Base-by-base conservation (phyloP, 441 rosid species). In the Corymbia citriodora region DNA sequence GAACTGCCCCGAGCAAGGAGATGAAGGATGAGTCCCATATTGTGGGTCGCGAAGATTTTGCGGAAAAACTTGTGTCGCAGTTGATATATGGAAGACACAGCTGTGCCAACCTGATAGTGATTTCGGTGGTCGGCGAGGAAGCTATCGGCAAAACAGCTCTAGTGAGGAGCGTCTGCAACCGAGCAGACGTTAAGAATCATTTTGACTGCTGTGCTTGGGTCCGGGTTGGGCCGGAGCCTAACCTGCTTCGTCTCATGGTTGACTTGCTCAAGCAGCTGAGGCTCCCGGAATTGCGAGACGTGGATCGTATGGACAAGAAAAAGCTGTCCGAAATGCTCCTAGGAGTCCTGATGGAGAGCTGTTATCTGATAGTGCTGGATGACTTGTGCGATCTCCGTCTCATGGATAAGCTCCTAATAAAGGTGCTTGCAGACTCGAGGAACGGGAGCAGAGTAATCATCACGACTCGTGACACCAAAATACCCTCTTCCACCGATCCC, bases 71-170 rank as follows among this genome's bases (percentile, higher is more conserved):
- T 0, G 31, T 25, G 54, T 2, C 5, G 2, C 16, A 12, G 55
- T 52, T 83, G 55, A 83, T 49, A 0, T 9, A 83, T 49, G 0
- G 16, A 33, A 0, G 0, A 12, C 3, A 0, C 18, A 0, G 0
- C 0, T 0, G 5, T 6, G 72, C 33, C 72, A n/a, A 13, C 72
- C 19, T 63, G 72, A 14, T 36, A 14, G 72, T 63, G 72, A 63
- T 63, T 63, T 63, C 36, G 36, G 72, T 63, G 72, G 0, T 63
- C 0, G 72, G 72, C 0, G 74, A 65, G 74, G 40, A 9, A 65
- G 74, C 5, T 9, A 7, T 63, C 2, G 72, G 72, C 19, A 65
- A 65, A 65, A 65, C 74, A 8, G 40, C 74, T 15, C 74, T 65
- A 8, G 74, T 65, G 10, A 65, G 74, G 74, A n/a, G 74, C 74